Base-by-base conservation (phyloP, 805 yeast genomes). In the Helenozyma baotianmanensis region DNA sequence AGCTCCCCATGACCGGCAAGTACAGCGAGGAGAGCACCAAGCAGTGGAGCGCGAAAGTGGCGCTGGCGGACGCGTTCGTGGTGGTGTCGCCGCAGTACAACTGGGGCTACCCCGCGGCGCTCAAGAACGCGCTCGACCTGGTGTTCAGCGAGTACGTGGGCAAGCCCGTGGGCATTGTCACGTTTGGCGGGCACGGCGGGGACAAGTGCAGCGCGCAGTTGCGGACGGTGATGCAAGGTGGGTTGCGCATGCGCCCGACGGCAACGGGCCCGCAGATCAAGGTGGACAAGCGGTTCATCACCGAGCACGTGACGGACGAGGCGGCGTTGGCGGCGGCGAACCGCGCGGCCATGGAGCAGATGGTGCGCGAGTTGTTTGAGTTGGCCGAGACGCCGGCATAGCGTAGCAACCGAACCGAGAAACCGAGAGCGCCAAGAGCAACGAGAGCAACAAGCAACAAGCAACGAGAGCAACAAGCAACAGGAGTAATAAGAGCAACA, bases 71-170 rank as follows among this genome's bases (percentile, higher is more conserved):
- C 27, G 68, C 50, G 3, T 48, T 52, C 37, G 45, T 64, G n/a
- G 50, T 64, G 31, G 55, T 64, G 8, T 34, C 60, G 8, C 68
- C 70, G 9, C 58, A 61, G 35, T 64, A 63, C 44, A 64, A 64
- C 35, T 46, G 59, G 46, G 56, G 65, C 6, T 52, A 50, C 29
- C 66, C 70, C 8, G 67, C 63, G 1, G 49, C 43, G 9, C 43
- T 64, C 27, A 63, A 64, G 41, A 59, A 60, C 32, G 64, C 66
- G 4, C 32, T 64, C 12, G 70, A 64, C 19, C 3, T 11, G 4
- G 4, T 25, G 19, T 25, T 6, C 27, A 25, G 14, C 7, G 27
- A 25, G 27, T 25, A 6, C 6, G 12, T 10, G 7, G 19, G 19
- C 18, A 25, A 25, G 27, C 27, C 27, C 11, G 27, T 15, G 19